Conservation (phyloP, 164 flowering plant genomes). For the Aristolochia contorta region DNA sequence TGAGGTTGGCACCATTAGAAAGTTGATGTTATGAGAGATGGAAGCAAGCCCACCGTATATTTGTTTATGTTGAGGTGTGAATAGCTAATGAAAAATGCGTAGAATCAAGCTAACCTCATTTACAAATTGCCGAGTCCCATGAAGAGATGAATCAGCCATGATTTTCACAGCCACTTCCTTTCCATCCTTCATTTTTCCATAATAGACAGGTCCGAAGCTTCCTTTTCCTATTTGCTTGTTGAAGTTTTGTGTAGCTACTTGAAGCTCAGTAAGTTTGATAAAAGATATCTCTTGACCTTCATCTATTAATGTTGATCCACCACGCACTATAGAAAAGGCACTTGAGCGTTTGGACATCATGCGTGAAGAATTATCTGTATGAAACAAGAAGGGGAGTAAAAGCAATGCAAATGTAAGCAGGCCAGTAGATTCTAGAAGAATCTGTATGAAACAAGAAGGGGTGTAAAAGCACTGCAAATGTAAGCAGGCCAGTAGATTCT, state of each 20-base stretch:
- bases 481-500: not conserved
- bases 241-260: conserved; percentile 64
- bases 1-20: conserved; percentile 22
- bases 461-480: not conserved
- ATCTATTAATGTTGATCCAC: conserved; percentile 37
- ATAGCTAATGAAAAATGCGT: not conserved
- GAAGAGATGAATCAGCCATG: conserved; percentile 68
- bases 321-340: conserved; percentile 29
- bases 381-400: not conserved
- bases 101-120: conserved; percentile 55
- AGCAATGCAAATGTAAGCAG: not conserved
- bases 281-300: conserved; percentile 48
- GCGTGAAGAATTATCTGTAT: conserved; percentile 36
- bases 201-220: conserved; percentile 91
- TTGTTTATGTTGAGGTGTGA: no score
- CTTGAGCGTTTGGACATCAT: conserved; percentile 34
- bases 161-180: conserved; percentile 88
- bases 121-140: conserved; percentile 66
- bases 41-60: not conserved
- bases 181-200: conserved; percentile 83
- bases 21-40: not conserved
- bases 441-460: conserved; percentile 21
- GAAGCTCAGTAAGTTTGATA: conserved; percentile 52
- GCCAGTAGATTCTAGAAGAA: conserved; percentile 13
- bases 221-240: conserved; percentile 76